phyloP scores from a whole-genome alignment of 2,329 filamentous ascomycete genomes.

The Proliferodiscus dingleyae region DNA sequence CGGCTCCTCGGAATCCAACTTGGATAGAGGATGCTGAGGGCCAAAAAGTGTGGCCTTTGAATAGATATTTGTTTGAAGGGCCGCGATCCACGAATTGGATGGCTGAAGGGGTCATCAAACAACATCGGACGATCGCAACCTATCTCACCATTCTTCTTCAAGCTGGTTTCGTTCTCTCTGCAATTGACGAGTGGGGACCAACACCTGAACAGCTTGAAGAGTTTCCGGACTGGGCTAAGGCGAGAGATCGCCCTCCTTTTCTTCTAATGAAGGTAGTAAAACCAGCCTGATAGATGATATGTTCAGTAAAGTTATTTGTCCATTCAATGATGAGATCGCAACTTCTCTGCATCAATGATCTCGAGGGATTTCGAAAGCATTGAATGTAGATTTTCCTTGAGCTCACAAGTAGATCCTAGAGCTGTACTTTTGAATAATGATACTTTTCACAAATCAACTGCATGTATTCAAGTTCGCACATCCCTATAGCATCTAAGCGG shows the following conservation, averaged over 20 bases:
- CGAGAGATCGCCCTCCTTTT: conserved; percentile 34
- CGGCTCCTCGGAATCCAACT: conserved; percentile 35
- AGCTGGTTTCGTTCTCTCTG: conserved; percentile 15
- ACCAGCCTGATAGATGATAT: neutral
- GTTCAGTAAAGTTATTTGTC: no score
- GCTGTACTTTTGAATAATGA: no score
- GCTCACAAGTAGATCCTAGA: no score
- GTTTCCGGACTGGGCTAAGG: conserved; percentile 31
- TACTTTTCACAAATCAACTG: no score
- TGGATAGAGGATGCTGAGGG: conserved; percentile 31
- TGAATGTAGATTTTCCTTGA: no score
- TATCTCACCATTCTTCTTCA: conserved; percentile 16
- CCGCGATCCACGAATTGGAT: conserved; percentile 39
- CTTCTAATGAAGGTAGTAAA: conserved; percentile 28
- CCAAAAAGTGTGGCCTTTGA: conserved; percentile 38
- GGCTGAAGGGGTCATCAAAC: conserved; percentile 39
- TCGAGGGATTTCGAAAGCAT: no score
- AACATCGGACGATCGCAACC: conserved; percentile 39
- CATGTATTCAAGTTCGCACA: no score
- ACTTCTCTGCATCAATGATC: no score
- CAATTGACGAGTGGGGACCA: conserved; percentile 19
- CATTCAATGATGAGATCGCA: no score
- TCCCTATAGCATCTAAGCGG: no score
- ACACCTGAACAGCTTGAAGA: conserved; percentile 20
- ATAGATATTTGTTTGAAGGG: conserved; percentile 40